Evolutionary conservation across 148 eudicot genomes (phyloP), one percentile per base, ranked within the genome.

Genomic region (Fagopyrum tataricum): DNA sequence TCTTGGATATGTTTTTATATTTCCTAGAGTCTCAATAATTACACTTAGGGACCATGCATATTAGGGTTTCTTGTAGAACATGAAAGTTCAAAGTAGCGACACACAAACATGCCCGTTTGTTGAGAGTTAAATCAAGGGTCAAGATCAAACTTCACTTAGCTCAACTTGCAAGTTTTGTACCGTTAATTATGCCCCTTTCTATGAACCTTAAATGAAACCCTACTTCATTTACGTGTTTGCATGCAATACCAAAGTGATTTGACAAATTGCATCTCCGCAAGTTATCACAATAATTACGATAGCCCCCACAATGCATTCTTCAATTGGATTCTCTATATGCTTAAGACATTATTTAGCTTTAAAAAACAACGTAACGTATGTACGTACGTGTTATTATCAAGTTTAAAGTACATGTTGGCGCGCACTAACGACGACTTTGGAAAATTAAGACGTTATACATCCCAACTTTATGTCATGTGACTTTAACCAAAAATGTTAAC

Each of bases 121-220:
- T 59, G 5, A 23, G 66, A 59, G 26, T 24, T 23, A n/a, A 21
- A 59, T 59, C 39, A 59, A 59, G 17, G 66, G 66, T 24, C 66
- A 8, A 2, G 66, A 59, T 59, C 66, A 9, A 39, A 39, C 26
- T 23, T 48, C 21, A 5, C 39, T 24, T 59, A 15, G 37, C 9
- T 59, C 39, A 23, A 10, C 40, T 24, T 59, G 66, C 66, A 59
- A 59, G 66, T 24, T 59, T 59, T 24, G 66, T 13, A 59, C 66
- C 66, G 66, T 59, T 59, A 59, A 59, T 23, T 12, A 59, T 59
- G 62, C 4, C 62, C 12, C 26, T 56, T 56, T 56, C 7, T 56
- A 56, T 21, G 26, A 20, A 49, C 23, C 26, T 56, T 56, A 20
- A 7, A 17, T 7, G 31, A 56, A 56, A 56, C 62, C 62, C 62